Base-by-base conservation (phyloP, 2,329 filamentous ascomycete species). In the Fusarium coffeatum region DNA sequence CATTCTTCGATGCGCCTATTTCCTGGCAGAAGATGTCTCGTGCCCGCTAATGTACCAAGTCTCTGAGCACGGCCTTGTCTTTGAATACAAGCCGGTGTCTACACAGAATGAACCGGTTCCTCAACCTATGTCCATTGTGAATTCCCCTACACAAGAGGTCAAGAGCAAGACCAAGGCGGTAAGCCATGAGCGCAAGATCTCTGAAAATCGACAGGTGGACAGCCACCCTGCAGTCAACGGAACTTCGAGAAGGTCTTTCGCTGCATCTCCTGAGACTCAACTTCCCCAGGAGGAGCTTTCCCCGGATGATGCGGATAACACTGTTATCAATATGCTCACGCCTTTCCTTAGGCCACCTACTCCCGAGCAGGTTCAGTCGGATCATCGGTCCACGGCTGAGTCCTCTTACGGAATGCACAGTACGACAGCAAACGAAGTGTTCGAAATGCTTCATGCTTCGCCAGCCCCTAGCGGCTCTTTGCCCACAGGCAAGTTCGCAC, bases 381-480 rank as follows among this genome's bases (percentile, higher is more conserved):
- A 77, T 2, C 64, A 64, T 23, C 76, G 78, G 20, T 77, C 76
- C 6, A 75, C 77, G 4, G 76, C 76, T 9, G 83, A 86, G 45
- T 58, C 84, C 5, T 87, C 84, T 3, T 88, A 88, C 64, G 87
- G 85, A 18, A 87, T 88, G 85, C 82, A 85, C 71, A 84, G 83
- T 12, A 75, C 79, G 5, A 86, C 83, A 10, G 83, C 86, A 27
- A 83, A 86, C 49, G 85, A 86, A 20, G 69, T 86, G 4, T 86
- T 87, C 67, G 83, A 80, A 28, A 77, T 80, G 43, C 72, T 82
- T 43, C 77, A 75, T 16, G 74, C 80, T 10, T 73, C 79, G 37
- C 66, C 74, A 23, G 78, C 77, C 30, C 78, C 78, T 30, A 74
- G 71, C 3, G 65, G 66, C 8, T 76, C 77, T 9, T 69, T 76